phyloP scores from a whole-genome alignment of 352 stramenopile genomes.

The Phytophthora multivora region DNA sequence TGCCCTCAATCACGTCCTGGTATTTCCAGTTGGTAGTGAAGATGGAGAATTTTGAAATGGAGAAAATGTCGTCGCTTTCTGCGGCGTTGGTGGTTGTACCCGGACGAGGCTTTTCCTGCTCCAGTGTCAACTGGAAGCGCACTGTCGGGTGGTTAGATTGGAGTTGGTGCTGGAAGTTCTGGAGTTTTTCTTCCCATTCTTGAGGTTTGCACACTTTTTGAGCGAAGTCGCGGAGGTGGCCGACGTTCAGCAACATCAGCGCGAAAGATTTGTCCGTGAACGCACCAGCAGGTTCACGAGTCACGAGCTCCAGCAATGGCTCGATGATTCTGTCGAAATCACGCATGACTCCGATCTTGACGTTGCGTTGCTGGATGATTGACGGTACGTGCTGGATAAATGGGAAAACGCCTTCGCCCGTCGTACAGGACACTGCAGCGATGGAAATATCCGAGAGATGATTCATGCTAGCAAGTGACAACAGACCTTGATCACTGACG shows the following conservation, averaged over 20 bases:
- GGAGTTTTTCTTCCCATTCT: constrained; percentile 36
- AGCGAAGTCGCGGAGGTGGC: constrained; percentile 31
- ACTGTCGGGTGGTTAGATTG: constrained; percentile 37
- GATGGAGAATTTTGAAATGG: constrained; percentile 46
- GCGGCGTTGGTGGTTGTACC: constrained; percentile 13
- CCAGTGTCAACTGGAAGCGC: constrained; percentile 47
- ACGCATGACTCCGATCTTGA: constrained; percentile 47
- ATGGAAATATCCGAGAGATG: constrained; percentile 48
- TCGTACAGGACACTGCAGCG: constrained; percentile 29
- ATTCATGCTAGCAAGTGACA: constrained; percentile 35
- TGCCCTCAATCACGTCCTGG: constrained; percentile 42
- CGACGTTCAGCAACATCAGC: constrained; percentile 45
- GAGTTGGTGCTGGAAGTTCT: constrained; percentile 19
- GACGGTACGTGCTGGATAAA: constrained; percentile 33
- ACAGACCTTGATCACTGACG: constrained; percentile 33
- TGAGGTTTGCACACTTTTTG: constrained; percentile 22
- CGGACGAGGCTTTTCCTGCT: constrained; percentile 29
- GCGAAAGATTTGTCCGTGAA: constrained; percentile 38
- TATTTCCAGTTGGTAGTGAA: constrained; percentile 48
- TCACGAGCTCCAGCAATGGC: constrained; percentile 35
- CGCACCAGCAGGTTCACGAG: constrained; percentile 19
- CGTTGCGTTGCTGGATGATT: constrained; percentile 43
- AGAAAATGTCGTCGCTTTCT: constrained; percentile 18
- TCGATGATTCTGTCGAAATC: constrained; percentile 38
- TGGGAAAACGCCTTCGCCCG: constrained; percentile 25